Evolutionary conservation across 257 asterid species (phyloP), one percentile per base, ranked within the genome.

Genomic region (Fraxinus anomala): DNA sequence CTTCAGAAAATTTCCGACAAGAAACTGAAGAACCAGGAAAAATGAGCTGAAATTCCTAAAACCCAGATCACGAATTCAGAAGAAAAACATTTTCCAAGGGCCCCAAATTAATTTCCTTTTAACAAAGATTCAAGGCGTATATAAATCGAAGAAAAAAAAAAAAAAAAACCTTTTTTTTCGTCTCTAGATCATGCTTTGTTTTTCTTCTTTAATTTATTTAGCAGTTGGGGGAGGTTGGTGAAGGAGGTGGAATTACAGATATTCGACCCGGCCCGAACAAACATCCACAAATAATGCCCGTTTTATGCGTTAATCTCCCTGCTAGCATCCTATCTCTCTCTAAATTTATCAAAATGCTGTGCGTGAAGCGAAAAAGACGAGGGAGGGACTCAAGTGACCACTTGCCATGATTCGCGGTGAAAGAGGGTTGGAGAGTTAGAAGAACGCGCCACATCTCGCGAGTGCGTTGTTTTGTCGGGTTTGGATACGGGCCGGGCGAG

Each of bases 301-400:
- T 63, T 63, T 63, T 24, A 26, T 26, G 33, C 69, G 69, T 63
- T 63, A 63, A 63, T 63, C 69, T 63, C 69, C 69, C 30, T 21
- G 33, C 14, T 61, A 21, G 24, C 3, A 8, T 2, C 16, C 30
- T 23, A 16, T 49, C 19, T n/a, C n/a, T 30, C 70, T 76, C 30
- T 23, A 1, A 54, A 44, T 36, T 14, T 54, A 49, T 26, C 44
- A 19, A 24, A 44, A 73, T 37, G n/a, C 75, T 37, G 72, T 49
- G 54, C 40, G 33, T 59, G 68, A 72, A 40, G 80, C 90, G 89
- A 85, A 80, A 85, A 82, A 76, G 87, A 81, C 90, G 94, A 77
- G 82, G 87, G 67, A 73, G 0, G 66, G 31, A 51, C 3, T 51
- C 49, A 6, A 39, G 19, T 28, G 49, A 36, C 72, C 80, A 80